phyloP scores from a whole-genome alignment of 495 filamentous ascomycete genomes.

The Penicilliopsis zonata region DNA sequence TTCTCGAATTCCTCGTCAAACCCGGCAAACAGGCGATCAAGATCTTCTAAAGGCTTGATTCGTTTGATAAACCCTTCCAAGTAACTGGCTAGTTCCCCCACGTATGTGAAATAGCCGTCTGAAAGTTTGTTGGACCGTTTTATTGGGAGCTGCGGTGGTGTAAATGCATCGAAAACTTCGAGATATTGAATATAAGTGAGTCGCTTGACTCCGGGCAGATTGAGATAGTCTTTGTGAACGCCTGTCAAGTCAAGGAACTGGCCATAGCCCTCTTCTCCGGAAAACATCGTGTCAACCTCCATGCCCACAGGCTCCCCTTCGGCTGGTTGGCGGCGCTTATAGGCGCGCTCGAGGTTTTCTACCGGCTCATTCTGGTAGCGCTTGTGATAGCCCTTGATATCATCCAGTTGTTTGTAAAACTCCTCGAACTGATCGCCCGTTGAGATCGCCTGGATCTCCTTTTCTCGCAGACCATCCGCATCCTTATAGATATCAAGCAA shows the following conservation, averaged over 20 bases:
- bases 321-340: constrained; percentile 59
- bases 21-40: constrained; percentile 59
- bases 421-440: constrained; percentile 84
- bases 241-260: constrained; percentile 79
- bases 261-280: constrained; percentile 86
- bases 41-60: constrained; percentile 68
- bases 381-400: constrained; percentile 77
- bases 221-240: constrained; percentile 79
- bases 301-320: constrained; percentile 49
- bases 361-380: constrained; percentile 89
- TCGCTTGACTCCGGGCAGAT: constrained; percentile 72
- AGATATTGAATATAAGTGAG: constrained; percentile 86
- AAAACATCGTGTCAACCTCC: constrained; percentile 84
- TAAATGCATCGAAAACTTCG: constrained; percentile 76
- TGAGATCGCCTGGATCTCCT: constrained; percentile 73
- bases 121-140: constrained; percentile 74
- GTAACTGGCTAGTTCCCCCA: constrained; percentile 66
- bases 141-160: constrained; percentile 54
- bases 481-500: constrained; percentile 80
- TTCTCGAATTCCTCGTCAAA: constrained; percentile 77
- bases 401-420: constrained; percentile 74
- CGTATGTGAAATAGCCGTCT: constrained; percentile 83
- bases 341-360: constrained; percentile 88
- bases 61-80: constrained; percentile 77
- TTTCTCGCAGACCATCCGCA: constrained; percentile 51